Percentiles rank a stretch among this genome's conserved stretches.
phyloP scores from a whole-genome alignment of 345 rosid genomes.

The Brassica juncea region DNA sequence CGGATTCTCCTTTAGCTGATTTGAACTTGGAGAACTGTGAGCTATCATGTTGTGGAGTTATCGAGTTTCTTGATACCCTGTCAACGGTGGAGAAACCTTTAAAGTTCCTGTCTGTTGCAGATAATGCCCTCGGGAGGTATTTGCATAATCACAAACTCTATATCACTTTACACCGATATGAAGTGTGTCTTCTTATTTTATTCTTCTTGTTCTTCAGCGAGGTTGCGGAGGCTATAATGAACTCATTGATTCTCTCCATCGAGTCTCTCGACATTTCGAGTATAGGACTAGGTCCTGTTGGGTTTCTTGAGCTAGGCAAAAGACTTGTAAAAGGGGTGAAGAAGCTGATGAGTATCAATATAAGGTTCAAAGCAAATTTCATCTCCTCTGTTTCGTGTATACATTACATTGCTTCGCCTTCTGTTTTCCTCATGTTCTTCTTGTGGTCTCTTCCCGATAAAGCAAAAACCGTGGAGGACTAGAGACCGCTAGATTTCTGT shows the following conservation, averaged over 20 bases:
- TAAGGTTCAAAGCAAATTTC: conserved; percentile 55
- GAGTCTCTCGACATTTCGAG: conserved; percentile 66
- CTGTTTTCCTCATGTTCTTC: conserved; percentile 6
- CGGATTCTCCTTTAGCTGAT: conserved; percentile 51
- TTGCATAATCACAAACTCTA: not conserved
- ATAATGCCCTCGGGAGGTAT: conserved; percentile 81
- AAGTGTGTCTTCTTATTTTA: conserved; percentile 22
- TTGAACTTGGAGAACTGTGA: conserved; percentile 77
- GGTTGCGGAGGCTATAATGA: conserved; percentile 62
- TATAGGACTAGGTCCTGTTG: conserved; percentile 73
- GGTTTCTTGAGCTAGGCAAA: conserved; percentile 61
- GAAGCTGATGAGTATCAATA: conserved; percentile 58
- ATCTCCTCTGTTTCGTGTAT: conserved; percentile 7
- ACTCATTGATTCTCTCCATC: conserved; percentile 46
- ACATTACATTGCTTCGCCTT: conserved; percentile 6
- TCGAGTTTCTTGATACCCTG: conserved; percentile 57
- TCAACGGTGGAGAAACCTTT: conserved; percentile 51
- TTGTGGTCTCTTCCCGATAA: conserved; percentile 29
- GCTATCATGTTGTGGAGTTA: conserved; percentile 63
- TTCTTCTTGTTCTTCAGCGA: conserved; percentile 50
- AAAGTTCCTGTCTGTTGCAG: conserved; percentile 68
- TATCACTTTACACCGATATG: conserved; percentile 2
- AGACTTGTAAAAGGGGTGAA: conserved; percentile 42
- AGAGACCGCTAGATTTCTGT: conserved; percentile 73
- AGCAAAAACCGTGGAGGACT: conserved; percentile 91